Evolutionary conservation across 2,329 filamentous ascomycete genomes (phyloP).

Genomic region (Lanzia echinophila): DNA sequence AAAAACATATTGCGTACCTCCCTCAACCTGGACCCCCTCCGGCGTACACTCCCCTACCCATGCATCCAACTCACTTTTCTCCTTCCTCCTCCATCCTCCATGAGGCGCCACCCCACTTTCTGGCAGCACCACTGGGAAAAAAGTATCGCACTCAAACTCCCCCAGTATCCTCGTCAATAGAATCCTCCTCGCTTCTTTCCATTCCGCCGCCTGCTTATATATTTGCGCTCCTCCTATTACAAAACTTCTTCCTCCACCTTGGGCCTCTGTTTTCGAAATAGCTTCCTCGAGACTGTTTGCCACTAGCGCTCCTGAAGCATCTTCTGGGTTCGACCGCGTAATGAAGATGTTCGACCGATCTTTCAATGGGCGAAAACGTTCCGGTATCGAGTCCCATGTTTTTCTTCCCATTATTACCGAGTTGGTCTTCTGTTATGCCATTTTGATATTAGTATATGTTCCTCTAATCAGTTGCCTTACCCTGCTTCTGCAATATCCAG

Average conservation of each 20-base stretch:
- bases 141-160: slow-evolving; percentile 72
- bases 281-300: background rate
- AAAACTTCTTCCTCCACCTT: slow-evolving; percentile 40
- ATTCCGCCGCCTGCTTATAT: slow-evolving; percentile 63
- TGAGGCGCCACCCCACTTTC: slow-evolving; percentile 19
- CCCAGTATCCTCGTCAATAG: slow-evolving; percentile 61
- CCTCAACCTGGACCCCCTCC: slow-evolving; percentile 53
- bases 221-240: slow-evolving; percentile 88
- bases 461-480: no score
- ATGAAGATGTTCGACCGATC: slow-evolving; percentile 79
- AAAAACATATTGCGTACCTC: slow-evolving; percentile 60
- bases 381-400: slow-evolving; percentile 88
- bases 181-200: slow-evolving; percentile 52
- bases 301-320: background rate
- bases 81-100: slow-evolving; percentile 47
- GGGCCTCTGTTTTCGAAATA: background rate
- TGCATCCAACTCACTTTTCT: slow-evolving; percentile 46
- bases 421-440: slow-evolving; percentile 38
- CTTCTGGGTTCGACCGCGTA: slow-evolving; percentile 34
- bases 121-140: slow-evolving; percentile 56
- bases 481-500: no score
- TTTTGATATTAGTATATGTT: no score
- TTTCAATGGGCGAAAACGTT: slow-evolving; percentile 69
- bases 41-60: slow-evolving; percentile 62
- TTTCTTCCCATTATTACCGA: slow-evolving; percentile 96